Percentiles rank a stretch among this genome's conserved stretches.
These are phyloP conservation scores for Colletotrichum melonis DNA, from an alignment of 2,329 filamentous ascomycete species.

Conservation along the genomic window DNA sequence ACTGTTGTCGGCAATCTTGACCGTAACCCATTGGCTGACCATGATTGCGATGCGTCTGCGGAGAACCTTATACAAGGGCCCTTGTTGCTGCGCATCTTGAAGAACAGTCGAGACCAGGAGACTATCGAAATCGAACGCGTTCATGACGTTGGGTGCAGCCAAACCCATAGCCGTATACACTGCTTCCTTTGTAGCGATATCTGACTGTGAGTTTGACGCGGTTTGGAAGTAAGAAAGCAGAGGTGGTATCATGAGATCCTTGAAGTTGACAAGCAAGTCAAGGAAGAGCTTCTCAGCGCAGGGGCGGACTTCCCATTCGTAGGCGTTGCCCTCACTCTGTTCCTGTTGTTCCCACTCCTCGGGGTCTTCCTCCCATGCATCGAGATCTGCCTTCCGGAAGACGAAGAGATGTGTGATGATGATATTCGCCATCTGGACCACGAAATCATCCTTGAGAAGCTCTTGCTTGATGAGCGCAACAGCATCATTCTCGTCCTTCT, in stretches of 20 bases:
- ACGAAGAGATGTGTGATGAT: conserved; percentile 91
- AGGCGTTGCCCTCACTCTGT: conserved; percentile 85
- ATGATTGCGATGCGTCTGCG: conserved; percentile 89
- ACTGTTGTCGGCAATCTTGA: conserved; percentile 77
- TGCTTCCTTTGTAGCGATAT: conserved; percentile 90
- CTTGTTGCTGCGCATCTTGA: conserved; percentile 77
- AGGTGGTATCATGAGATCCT: conserved; percentile 81
- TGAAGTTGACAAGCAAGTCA: conserved; percentile 90
- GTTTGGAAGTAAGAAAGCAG: conserved; percentile 85
- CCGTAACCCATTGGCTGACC: conserved; percentile 87
- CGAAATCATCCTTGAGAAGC: conserved; percentile 80
- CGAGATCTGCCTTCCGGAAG: conserved; percentile 85
- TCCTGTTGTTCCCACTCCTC: conserved; percentile 96
- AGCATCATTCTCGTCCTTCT: conserved; percentile 79
- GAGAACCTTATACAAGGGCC: conserved; percentile 79
- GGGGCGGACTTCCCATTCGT: conserved; percentile 91
- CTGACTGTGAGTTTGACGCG: conserved; percentile 72
- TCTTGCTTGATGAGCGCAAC: conserved; percentile 76
- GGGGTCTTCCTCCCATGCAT: conserved; percentile 93
- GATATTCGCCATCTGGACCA: conserved; percentile 83
- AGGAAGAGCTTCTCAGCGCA: conserved; percentile 95
- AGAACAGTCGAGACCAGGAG: conserved; percentile 82
- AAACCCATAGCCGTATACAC: conserved; percentile 94
- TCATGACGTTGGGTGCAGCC: conserved; percentile 79
- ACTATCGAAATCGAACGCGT: conserved; percentile 83